A percentile compares a stretch with the other conserved stretches of the same genome.
Evolutionary conservation across 2,329 filamentous ascomycete species (phyloP).

Genomic region (Alternaria brassicae): DNA sequence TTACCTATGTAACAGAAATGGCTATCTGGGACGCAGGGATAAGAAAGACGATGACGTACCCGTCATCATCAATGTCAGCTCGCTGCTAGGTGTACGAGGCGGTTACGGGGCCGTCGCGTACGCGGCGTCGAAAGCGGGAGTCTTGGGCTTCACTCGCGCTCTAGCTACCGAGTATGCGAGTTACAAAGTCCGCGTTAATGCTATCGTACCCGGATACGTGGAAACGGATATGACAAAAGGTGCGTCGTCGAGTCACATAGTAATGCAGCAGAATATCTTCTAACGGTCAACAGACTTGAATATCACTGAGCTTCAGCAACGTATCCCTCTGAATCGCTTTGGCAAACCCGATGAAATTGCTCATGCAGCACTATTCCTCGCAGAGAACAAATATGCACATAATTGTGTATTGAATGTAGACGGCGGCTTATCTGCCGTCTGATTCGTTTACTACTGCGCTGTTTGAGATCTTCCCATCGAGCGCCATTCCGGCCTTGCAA

Average conservation of each 20-base stretch:
- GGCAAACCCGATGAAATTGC: constrained; percentile 75
- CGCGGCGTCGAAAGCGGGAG: constrained; percentile 79
- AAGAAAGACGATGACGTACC: constrained; percentile 16
- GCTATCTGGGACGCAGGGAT: constrained; percentile 38
- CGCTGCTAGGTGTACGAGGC: constrained; percentile 73
- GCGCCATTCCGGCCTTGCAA: constrained; percentile 6
- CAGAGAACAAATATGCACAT: constrained; percentile 80
- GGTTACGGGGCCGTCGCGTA: constrained; percentile 76
- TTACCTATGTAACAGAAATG: neutral
- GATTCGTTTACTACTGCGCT: constrained; percentile 1
- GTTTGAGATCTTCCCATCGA: neutral
- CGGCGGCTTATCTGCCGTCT: constrained; percentile 75
- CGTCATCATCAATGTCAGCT: constrained; percentile 82
- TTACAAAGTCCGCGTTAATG: constrained; percentile 75
- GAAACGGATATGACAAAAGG: constrained; percentile 79
- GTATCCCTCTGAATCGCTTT: constrained; percentile 72
- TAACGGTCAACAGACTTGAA: constrained; percentile 46
- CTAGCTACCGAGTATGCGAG: constrained; percentile 68
- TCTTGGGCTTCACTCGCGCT: constrained; percentile 74
- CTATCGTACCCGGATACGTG: constrained; percentile 83
- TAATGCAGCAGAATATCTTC: neutral
- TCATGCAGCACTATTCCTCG: constrained; percentile 81
- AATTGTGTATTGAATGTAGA: constrained; percentile 88
- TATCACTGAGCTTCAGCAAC: constrained; percentile 44
- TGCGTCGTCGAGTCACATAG: constrained; percentile 46